Conservation (phyloP, 106 monocot genomes). For the Dendrobium chrysotoxum region DNA sequence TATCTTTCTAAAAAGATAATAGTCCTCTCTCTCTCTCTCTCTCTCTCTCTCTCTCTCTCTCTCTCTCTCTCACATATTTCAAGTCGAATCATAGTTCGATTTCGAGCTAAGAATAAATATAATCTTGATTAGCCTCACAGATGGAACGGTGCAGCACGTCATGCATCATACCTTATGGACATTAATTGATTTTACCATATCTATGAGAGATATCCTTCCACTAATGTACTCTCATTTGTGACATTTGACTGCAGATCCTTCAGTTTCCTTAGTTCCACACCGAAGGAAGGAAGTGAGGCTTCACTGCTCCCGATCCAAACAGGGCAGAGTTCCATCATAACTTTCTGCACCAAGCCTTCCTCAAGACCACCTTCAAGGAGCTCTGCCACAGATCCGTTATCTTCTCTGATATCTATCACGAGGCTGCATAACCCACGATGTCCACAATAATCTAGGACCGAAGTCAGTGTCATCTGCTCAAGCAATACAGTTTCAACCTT, state of each 20-base stretch:
- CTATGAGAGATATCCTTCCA: constrained; percentile 62
- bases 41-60: too few relatives aligned
- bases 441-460: constrained; percentile 54
- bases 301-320: constrained; percentile 21
- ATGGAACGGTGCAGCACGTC: too few relatives aligned
- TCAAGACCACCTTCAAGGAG: constrained; percentile 36
- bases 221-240: constrained; percentile 31
- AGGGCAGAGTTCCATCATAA: constrained; percentile 51
- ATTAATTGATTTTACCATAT: neutral
- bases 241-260: constrained; percentile 36
- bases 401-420: constrained; percentile 57
- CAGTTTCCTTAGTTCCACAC: constrained; percentile 22
- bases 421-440: constrained; percentile 58
- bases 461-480: constrained; percentile 34
- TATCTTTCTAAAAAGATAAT: too few relatives aligned
- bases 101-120: too few relatives aligned
- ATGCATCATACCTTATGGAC: too few relatives aligned
- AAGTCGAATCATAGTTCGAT: too few relatives aligned
- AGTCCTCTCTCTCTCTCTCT: too few relatives aligned
- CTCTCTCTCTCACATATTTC: too few relatives aligned
- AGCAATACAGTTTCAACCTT: constrained; percentile 41
- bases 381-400: constrained; percentile 7
- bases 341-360: constrained; percentile 63
- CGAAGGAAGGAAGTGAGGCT: constrained; percentile 17
- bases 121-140: neutral